Conservation (phyloP, 805 yeast species). For the Saccharomyces kudriavzevii region DNA sequence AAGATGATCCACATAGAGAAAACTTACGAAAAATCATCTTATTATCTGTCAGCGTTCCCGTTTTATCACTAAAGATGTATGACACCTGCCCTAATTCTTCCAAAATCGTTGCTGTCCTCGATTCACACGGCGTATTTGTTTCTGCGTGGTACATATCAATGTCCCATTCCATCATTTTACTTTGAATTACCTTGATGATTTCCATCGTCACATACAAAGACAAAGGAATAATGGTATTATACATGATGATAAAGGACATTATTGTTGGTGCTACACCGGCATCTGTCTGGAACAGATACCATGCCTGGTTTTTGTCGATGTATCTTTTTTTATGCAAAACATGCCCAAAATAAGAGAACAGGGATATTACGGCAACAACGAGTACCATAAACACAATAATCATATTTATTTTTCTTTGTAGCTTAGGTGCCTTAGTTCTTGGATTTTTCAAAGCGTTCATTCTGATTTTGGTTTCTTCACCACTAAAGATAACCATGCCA, state of each 20-base stretch:
- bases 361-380: slow-evolving; percentile 65
- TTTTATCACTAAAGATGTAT: slow-evolving; percentile 89
- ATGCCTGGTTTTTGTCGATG: slow-evolving; percentile 37
- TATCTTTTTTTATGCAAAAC: slow-evolving; percentile 37
- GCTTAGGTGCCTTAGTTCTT: slow-evolving; percentile 84
- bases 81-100: slow-evolving; percentile 97
- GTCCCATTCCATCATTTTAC: slow-evolving; percentile 75
- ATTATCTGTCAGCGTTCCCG: slow-evolving; percentile 95
- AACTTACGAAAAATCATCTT: slow-evolving; percentile 86
- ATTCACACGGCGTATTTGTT: slow-evolving; percentile 85
- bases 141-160: slow-evolving; percentile 87
- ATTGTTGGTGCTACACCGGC: slow-evolving; percentile 83
- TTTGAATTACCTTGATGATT: slow-evolving; percentile 82
- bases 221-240: slow-evolving; percentile 88
- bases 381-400: slow-evolving; percentile 84
- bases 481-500: slow-evolving; percentile 85
- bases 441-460: slow-evolving; percentile 91
- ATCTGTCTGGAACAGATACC: slow-evolving; percentile 70
- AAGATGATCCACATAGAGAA: slow-evolving; percentile 78
- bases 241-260: slow-evolving; percentile 96
- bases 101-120: slow-evolving; percentile 87
- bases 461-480: slow-evolving; percentile 91
- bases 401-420: slow-evolving; percentile 72
- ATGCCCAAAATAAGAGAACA: slow-evolving; percentile 78
- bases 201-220: slow-evolving; percentile 96